Evolutionary conservation across 1,139 yeast species (phyloP), one percentile per base, ranked within the genome.

Genomic region (Yamadazyma buinensis): DNA sequence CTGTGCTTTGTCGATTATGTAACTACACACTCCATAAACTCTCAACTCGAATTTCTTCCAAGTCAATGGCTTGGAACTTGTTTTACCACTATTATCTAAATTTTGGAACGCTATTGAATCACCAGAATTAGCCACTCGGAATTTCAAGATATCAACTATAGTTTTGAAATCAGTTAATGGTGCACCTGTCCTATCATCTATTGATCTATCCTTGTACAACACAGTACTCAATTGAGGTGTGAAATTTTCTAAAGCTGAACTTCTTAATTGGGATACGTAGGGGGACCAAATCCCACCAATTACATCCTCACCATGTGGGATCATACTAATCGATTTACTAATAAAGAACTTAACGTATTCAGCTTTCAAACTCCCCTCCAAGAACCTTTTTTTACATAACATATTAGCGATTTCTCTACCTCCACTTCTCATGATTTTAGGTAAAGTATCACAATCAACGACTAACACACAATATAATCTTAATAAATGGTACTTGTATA

Each of bases 371-470:
- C 75, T 67, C 2, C 97, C 97, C 45, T 80, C 84, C 32, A 82
- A 69, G 51, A 88, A 88, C 44, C 77, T 73, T 48, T 85, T 79
- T 43, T 90, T 87, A 47, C 96, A 90, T 32, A 94, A 70, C 80
- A 90, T 86, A 47, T 90, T 92, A 2, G 98, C 97, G 46, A 92
- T 84, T 50, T 94, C 98, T 22, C 83, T 69, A 10, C 95, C 80
- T 7, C 96, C 96, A 57, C 87, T 80, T 49, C 94, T 67, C 54
- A 80, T 69, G 18, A 86, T 83, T 51, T 95, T 75, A 2, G 98
- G 97, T 24, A 94, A 67, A 0, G 90, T 72, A 42, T 86, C 88
- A 24, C 87, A 81, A 25, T 88, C 84, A 2, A 92, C 84, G 4
- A 90, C 81, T 41, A 87, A 54, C 5, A 88, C 82, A 57, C 97